Percentiles rank a stretch among this genome's conserved stretches.
Conservation (phyloP, 1,284 basidiomycete genomes). For the Cryptococcus sp. region DNA sequence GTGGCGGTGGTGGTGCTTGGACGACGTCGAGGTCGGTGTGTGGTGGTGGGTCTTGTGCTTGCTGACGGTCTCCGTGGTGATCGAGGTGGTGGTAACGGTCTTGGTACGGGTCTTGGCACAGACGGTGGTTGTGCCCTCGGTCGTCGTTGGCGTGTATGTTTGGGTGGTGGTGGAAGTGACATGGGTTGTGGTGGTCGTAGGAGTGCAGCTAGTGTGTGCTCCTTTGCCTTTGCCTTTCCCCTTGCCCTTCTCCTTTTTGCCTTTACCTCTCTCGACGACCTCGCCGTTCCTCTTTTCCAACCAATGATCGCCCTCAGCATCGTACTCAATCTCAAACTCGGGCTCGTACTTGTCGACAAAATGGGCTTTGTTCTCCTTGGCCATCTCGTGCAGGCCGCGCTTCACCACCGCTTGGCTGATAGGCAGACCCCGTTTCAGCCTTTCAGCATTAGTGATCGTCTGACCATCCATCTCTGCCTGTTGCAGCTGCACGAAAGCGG, state of each 20-base stretch:
- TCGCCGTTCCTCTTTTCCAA: too few relatives aligned
- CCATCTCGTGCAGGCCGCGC: too few relatives aligned
- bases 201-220: background rate
- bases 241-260: background rate
- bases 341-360: too few relatives aligned
- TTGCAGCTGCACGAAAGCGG: background rate
- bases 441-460: background rate
- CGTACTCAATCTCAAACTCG: too few relatives aligned
- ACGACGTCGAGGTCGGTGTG: too few relatives aligned
- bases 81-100: background rate
- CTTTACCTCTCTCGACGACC: background rate
- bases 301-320: too few relatives aligned
- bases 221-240: background rate
- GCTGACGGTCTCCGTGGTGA: background rate
- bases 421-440: background rate
- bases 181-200: background rate
- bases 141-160: background rate
- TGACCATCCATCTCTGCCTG: background rate
- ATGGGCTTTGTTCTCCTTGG: too few relatives aligned
- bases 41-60: too few relatives aligned
- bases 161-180: background rate
- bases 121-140: background rate
- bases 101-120: background rate
- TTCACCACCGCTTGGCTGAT: background rate
- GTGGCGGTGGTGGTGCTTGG: too few relatives aligned